Evolutionary conservation across 768 basidiomycete genomes (phyloP).

Genomic region (Amanita polypyramis): DNA sequence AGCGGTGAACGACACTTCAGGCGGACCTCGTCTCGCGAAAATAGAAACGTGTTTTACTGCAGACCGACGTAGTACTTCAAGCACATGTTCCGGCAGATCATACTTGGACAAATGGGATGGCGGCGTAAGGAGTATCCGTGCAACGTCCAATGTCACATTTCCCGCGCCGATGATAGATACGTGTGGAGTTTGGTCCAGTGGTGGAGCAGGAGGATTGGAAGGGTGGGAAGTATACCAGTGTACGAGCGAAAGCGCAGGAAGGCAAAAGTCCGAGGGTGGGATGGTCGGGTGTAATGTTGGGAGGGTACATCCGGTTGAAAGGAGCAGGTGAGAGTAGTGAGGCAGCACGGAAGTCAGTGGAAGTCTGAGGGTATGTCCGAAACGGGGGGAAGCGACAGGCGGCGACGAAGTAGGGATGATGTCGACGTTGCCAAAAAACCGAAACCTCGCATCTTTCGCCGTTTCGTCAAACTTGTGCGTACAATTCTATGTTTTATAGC

Average conservation of each 20-base stretch:
- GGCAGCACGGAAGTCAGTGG: constrained; percentile 50
- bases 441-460: constrained; percentile 70
- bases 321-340: constrained; percentile 78
- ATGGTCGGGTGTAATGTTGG: constrained; percentile 48
- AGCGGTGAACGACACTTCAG: constrained; percentile 83
- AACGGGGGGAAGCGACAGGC: not conserved
- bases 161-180: constrained; percentile 88
- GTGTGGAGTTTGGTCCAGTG: constrained; percentile 55
- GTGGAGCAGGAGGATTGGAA: constrained; percentile 43
- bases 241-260: constrained; percentile 76
- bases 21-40: constrained; percentile 77
- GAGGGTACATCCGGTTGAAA: constrained; percentile 78
- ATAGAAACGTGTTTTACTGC: constrained; percentile 70
- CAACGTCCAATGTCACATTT: constrained; percentile 89
- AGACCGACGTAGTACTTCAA: constrained; percentile 55
- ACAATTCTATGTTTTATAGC: constrained; percentile 78
- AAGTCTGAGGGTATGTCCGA: constrained; percentile 45
- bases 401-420: constrained; percentile 26
- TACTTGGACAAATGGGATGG: constrained; percentile 51
- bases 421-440: constrained; percentile 89
- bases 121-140: constrained; percentile 76
- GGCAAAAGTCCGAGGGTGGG: constrained; percentile 32
- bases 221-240: constrained; percentile 98
- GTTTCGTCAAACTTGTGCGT: constrained; percentile 87
- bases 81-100: constrained; percentile 69